These are phyloP conservation scores for Xylariaceae sp. DNA, from an alignment of 2,329 filamentous ascomycete genomes.

Conservation along the genomic window DNA sequence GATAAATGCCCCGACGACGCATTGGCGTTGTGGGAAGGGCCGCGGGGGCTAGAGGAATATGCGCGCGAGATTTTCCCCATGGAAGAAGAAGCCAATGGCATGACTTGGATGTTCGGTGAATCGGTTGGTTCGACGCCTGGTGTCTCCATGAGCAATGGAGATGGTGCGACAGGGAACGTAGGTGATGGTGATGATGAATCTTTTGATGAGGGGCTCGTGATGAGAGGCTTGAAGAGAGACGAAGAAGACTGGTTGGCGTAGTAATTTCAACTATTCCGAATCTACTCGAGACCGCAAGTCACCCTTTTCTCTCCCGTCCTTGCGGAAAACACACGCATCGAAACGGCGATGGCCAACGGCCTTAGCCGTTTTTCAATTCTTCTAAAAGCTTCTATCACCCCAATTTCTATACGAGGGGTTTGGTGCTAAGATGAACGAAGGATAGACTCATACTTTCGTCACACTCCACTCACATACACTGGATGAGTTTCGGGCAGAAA, in stretches of 20 bases:
- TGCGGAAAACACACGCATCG: background rate
- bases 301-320: background rate
- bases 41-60: slow-evolving; percentile 88
- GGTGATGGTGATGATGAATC: slow-evolving; percentile 48
- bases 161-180: slow-evolving; percentile 34
- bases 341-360: background rate
- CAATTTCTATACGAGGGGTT: background rate
- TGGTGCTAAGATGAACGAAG: background rate
- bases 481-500: background rate
- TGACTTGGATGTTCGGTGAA: slow-evolving; percentile 78
- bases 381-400: background rate
- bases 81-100: slow-evolving; percentile 89
- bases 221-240: slow-evolving; percentile 53
- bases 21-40: slow-evolving; percentile 83
- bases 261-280: background rate
- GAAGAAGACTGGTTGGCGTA: slow-evolving; percentile 56
- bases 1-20: slow-evolving; percentile 68
- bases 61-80: slow-evolving; percentile 89
- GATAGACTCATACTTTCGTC: background rate
- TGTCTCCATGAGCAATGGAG: slow-evolving; percentile 45
- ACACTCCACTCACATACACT: background rate
- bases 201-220: slow-evolving; percentile 54
- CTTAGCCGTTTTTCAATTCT: background rate
- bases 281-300: background rate
- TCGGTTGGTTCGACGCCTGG: slow-evolving; percentile 36